phyloP scores from a whole-genome alignment of 1,139 yeast genomes.

The Pneumocystis sp. region DNA sequence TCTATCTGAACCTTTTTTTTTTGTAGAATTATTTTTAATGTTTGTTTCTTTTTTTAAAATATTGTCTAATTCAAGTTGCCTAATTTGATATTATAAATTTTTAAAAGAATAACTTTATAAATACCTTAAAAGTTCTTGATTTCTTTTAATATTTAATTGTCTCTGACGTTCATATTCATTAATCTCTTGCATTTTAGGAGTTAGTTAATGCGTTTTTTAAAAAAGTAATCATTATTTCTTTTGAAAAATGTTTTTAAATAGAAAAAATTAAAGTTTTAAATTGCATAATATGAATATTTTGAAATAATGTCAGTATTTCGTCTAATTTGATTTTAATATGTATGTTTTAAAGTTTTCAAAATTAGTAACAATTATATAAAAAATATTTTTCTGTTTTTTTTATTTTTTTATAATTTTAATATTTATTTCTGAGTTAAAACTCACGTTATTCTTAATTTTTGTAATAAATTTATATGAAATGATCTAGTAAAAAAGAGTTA shows the following conservation, averaged over 20 bases:
- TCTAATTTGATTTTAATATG: neutral
- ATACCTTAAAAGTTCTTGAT: constrained; percentile 35
- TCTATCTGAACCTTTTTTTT: constrained; percentile 6
- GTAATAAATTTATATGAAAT: neutral
- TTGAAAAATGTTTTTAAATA: neutral
- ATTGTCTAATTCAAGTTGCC: constrained; percentile 1
- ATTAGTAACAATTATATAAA: neutral
- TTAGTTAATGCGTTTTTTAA: neutral
- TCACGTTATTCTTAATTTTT: neutral
- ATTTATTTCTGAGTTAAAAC: too few relatives aligned
- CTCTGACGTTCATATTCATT: constrained; percentile 51
- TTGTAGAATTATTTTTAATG: neutral
- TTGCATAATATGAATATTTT: neutral
- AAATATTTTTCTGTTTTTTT: neutral
- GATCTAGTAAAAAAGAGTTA: neutral
- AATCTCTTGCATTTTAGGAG: constrained; percentile 9
- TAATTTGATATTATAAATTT: neutral
- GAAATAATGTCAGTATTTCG: neutral
- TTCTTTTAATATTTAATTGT: constrained; percentile 44
- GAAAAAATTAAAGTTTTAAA: neutral
- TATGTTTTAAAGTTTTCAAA: neutral
- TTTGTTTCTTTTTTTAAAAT: constrained; percentile 2
- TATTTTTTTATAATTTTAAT: too few relatives aligned
- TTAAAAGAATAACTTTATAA: constrained; percentile 27
- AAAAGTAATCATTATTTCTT: neutral